Conservation (phyloP, 306 rosid genomes). For the Trifolium repens region DNA sequence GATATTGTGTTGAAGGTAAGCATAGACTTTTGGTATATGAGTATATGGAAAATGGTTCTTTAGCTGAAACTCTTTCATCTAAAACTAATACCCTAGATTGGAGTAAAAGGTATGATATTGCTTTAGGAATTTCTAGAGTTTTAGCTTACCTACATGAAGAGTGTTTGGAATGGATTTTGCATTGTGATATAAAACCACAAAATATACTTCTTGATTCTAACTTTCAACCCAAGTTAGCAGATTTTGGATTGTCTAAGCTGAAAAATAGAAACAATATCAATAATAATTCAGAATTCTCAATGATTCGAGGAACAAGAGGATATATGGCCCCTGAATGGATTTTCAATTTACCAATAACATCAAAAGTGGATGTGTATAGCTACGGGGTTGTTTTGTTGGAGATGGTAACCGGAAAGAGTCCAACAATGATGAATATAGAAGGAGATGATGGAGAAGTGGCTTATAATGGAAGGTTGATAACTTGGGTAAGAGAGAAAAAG, state of each 20-base stretch:
- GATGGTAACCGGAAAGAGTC: slow-evolving; percentile 55
- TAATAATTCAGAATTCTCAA: background rate
- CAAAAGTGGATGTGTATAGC: slow-evolving; percentile 73
- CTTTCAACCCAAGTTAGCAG: background rate
- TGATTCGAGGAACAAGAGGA: slow-evolving; percentile 62
- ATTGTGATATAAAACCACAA: background rate
- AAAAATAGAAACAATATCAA: background rate
- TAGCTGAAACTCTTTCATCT: background rate
- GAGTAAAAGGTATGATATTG: slow-evolving; percentile 6
- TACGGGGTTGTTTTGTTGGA: slow-evolving; percentile 69
- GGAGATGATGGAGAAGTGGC: slow-evolving; percentile 5
- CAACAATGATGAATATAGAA: slow-evolving; percentile 16
- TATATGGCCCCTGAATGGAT: slow-evolving; percentile 80
- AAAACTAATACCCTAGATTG: background rate
- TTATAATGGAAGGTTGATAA: slow-evolving; percentile 26
- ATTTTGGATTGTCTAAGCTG: background rate
- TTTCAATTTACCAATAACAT: slow-evolving; percentile 56
- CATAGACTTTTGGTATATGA: slow-evolving; percentile 32
- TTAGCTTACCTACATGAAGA: background rate
- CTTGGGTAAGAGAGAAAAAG: slow-evolving; percentile 47
- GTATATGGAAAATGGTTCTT: slow-evolving; percentile 25
- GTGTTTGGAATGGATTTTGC: background rate
- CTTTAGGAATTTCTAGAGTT: background rate
- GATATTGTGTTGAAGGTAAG: slow-evolving; percentile 33
- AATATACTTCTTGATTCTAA: slow-evolving; percentile 4